Evolutionary conservation across 2,329 filamentous ascomycete genomes (phyloP).

Genomic region (Rugonectria rugulosa): DNA sequence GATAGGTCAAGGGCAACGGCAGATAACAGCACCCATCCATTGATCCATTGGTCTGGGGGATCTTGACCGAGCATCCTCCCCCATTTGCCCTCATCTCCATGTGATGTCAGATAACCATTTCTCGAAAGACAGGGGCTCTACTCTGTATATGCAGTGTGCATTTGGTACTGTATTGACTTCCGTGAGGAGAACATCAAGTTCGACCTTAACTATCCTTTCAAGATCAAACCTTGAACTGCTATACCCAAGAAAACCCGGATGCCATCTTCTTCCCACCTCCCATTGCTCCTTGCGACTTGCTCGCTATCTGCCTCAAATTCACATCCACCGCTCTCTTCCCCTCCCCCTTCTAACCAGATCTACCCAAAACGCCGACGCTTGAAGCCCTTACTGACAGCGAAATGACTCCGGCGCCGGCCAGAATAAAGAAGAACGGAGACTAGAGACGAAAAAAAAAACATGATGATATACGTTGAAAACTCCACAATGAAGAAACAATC

Average conservation of each 20-base stretch:
- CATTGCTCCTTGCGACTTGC: not conserved
- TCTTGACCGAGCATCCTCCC: not conserved
- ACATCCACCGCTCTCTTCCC: not conserved
- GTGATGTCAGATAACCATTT: not conserved
- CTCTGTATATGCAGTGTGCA: too few species aligned
- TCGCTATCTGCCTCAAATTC: not conserved
- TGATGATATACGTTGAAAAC: not conserved
- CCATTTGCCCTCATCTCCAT: not conserved
- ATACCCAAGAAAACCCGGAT: not conserved
- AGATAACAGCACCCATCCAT: too few species aligned
- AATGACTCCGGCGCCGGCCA: conserved; percentile 33
- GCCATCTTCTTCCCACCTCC: not conserved
- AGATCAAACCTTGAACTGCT: too few species aligned
- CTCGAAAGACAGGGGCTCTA: too few species aligned
- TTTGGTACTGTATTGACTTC: not conserved
- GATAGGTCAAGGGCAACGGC: not conserved
- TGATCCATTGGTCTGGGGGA: not conserved
- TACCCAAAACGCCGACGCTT: conserved; percentile 41
- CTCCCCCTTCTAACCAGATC: conserved; percentile 19
- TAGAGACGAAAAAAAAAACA: conserved; percentile 5
- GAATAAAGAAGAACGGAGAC: conserved; percentile 24
- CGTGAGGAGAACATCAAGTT: not conserved
- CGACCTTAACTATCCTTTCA: too few species aligned
- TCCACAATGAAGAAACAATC: not conserved
- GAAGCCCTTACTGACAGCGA: conserved; percentile 30